These are phyloP conservation scores for Exophiala oligosperma DNA, from an alignment of 2,329 filamentous ascomycete species.

Conservation along the genomic window DNA sequence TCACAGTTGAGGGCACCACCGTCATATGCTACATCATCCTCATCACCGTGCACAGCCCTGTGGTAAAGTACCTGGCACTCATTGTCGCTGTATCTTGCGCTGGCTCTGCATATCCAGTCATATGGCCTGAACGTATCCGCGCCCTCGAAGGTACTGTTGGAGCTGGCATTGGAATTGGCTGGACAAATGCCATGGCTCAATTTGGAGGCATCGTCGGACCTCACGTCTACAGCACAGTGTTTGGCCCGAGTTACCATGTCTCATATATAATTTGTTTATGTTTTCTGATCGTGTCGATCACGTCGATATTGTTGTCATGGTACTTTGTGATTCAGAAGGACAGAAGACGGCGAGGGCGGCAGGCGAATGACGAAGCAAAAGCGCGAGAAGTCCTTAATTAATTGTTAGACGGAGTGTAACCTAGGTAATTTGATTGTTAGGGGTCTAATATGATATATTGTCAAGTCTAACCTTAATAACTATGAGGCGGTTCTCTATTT, in stretches of 20 bases:
- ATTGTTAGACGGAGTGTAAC: too few species aligned
- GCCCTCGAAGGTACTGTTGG: conserved; percentile 43
- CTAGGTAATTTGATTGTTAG: too few species aligned
- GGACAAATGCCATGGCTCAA: conserved; percentile 46
- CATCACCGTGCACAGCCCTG: conserved; percentile 14
- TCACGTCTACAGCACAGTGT: conserved; percentile 42
- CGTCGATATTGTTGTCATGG: conserved; percentile 24
- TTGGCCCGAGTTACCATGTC: conserved; percentile 42
- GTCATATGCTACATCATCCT: conserved; percentile 25
- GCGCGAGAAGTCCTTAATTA: too few species aligned
- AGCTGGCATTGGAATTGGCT: conserved; percentile 43
- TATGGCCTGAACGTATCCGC: conserved; percentile 47
- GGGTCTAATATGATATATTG: too few species aligned
- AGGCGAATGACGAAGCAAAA: too few species aligned
- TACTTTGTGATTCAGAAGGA: too few species aligned
- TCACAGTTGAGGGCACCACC: conserved; percentile 17
- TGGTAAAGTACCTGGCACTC: conserved; percentile 19
- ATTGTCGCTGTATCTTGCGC: conserved; percentile 33
- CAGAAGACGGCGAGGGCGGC: too few species aligned
- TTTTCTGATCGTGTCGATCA: conserved; percentile 34
- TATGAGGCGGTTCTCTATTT: too few species aligned
- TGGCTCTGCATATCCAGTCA: conserved; percentile 45
- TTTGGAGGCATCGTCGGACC: conserved; percentile 45
- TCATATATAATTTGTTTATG: conserved; percentile 39
- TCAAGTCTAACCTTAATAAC: too few species aligned